Base-by-base conservation (phyloP, 148 eudicot genomes). In the Amaranthus hypochondriacus region DNA sequence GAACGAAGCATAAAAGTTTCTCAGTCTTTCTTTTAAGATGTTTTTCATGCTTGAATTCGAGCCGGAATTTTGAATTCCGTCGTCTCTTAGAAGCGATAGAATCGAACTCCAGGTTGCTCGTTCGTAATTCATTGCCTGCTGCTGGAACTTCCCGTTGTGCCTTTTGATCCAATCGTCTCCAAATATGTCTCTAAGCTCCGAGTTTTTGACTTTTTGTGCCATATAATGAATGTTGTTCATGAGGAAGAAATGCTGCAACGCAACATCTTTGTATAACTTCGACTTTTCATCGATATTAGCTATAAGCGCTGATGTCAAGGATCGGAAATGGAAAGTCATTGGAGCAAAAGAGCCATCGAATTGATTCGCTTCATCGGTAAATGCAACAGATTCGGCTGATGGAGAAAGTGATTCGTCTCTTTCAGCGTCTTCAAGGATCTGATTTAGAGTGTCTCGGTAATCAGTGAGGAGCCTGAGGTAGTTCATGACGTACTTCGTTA, bases 161-260 rank as follows among this genome's bases (percentile, higher is more conserved):
- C 84, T 87, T 70, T 86, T 83, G 71, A 91, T 87, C 93, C 93
- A 91, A 28, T 84, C 87, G 59, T 84, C 91, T 5, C 93, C 93
- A 56, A 91, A 79, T 18, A 84, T 81, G 44, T 78, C 80, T 75
- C 90, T 78, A n/a, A 91, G 86, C 69, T 91, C 90, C 1, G 90
- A 91, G 62, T 57, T 60, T 73, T 87, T 89, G 5, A 83, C 93
- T 76, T 91, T 91, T 61, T 89, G 84, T 44, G 91, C 86, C 89
- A 91, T 91, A 86, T 91, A 91, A 78, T 89, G 83, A 39, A 85
- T 79, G 61, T 91, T 91, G 78, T 91, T 91, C 91, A 89, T 91
- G 78, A 91, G 74, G 79, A 91, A 91, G 71, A 91, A 81, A 79
- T 86, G 89, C 64, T 85, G 80, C 60, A 91, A 76, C 13, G 97